These are phyloP conservation scores for Cladosporium sp. DNA, from an alignment of 2,329 filamentous ascomycete species.

Conservation along the genomic window DNA sequence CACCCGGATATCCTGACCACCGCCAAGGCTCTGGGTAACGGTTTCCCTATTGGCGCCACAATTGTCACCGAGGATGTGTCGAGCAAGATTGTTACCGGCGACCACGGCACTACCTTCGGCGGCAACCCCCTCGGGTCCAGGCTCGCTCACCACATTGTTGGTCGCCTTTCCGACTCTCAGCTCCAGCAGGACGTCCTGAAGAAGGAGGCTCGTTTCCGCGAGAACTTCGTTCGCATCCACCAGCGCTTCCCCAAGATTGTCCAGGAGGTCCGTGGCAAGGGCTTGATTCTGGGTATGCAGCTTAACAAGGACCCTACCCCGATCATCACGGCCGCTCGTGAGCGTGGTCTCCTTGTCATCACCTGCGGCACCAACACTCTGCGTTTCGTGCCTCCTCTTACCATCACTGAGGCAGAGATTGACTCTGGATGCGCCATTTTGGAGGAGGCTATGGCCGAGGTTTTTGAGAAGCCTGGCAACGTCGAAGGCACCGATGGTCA, in stretches of 20 bases:
- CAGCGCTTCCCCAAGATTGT: constrained; percentile 65
- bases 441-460: constrained; percentile 59
- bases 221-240: constrained; percentile 54
- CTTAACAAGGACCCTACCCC: constrained; percentile 65
- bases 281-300: constrained; percentile 83
- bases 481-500: constrained; percentile 39
- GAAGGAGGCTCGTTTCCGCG: constrained; percentile 60
- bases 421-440: constrained; percentile 70
- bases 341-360: constrained; percentile 83
- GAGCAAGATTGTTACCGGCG: constrained; percentile 65
- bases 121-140: constrained; percentile 84
- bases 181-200: constrained; percentile 65
- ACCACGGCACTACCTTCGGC: constrained; percentile 92
- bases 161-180: constrained; percentile 64
- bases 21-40: constrained; percentile 94
- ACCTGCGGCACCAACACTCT: constrained; percentile 90
- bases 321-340: constrained; percentile 78
- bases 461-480: constrained; percentile 40
- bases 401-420: constrained; percentile 76
- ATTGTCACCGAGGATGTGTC: constrained; percentile 63
- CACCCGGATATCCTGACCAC: constrained; percentile 93
- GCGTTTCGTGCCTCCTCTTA: constrained; percentile 82
- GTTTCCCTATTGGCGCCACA: constrained; percentile 88
- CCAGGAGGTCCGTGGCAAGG: constrained; percentile 73
- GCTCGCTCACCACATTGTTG: constrained; percentile 80